Conservation (phyloP, 352 stramenopile genomes). For the Pythium volutum region DNA sequence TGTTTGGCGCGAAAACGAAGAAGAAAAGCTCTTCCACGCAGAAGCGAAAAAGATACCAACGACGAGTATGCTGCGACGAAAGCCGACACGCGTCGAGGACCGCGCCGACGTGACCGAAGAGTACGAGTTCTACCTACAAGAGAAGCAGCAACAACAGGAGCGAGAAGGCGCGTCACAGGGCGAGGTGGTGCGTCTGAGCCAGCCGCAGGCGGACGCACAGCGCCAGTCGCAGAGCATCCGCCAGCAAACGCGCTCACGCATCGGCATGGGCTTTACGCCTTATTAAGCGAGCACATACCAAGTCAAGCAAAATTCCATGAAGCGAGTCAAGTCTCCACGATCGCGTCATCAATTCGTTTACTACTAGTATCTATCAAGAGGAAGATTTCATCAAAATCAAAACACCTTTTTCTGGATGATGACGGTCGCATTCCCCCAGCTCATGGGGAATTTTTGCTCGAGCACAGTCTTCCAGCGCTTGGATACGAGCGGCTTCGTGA, state of each 20-base stretch:
- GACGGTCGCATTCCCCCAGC: conserved; percentile 56
- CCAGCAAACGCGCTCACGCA: conserved; percentile 22
- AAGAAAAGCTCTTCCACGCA: too few relatives aligned
- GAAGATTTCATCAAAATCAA: conserved; percentile 17
- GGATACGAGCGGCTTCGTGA: conserved; percentile 57
- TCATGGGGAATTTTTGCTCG: conserved; percentile 67
- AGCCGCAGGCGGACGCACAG: conserved; percentile 9
- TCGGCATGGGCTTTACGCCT: conserved; percentile 18
- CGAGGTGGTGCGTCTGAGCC: neutral
- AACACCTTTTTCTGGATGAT: conserved; percentile 65
- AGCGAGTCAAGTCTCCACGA: too few relatives aligned
- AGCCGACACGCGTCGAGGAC: conserved; percentile 64
- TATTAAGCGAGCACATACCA: conserved; percentile 1
- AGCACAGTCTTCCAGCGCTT: conserved; percentile 55
- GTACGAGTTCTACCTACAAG: conserved; percentile 61
- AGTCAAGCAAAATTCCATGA: too few relatives aligned
- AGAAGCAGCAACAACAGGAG: conserved; percentile 37
- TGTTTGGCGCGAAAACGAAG: neutral
- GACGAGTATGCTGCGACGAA: conserved; percentile 47
- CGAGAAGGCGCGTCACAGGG: neutral
- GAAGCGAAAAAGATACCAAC: neutral
- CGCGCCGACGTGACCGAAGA: conserved; percentile 65
- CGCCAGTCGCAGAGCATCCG: conserved; percentile 9
- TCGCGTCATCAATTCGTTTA: too few relatives aligned
- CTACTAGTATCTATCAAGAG: neutral